Evolutionary conservation across 805 yeast genomes (phyloP).

Genomic region (Cyberlindnera maritima): DNA sequence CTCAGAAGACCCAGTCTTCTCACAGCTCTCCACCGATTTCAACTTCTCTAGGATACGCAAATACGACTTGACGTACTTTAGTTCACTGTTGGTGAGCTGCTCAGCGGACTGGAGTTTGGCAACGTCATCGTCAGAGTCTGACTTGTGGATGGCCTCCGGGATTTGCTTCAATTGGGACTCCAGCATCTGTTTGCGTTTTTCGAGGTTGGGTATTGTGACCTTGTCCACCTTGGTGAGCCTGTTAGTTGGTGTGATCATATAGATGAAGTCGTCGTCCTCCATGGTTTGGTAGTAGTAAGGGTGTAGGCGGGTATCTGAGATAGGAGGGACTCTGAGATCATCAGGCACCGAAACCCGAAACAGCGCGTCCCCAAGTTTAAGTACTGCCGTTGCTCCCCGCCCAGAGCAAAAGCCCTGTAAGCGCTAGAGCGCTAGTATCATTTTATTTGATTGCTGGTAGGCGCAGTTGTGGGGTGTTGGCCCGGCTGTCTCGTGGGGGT

Average conservation of each 20-base stretch:
- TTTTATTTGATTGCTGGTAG: constrained; percentile 1
- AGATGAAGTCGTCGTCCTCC: constrained; percentile 10
- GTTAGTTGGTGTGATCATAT: constrained; percentile 27
- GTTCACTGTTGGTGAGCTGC: constrained; percentile 16
- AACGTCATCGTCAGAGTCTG: not conserved
- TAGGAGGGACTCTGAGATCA: too few relatives aligned
- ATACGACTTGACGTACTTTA: constrained; percentile 22
- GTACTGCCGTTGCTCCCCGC: not conserved
- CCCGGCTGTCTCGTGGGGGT: too few relatives aligned
- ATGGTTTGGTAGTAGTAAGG: not conserved
- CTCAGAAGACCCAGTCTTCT: constrained; percentile 5
- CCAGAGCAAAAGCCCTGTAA: too few relatives aligned
- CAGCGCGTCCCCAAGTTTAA: not conserved
- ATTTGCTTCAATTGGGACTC: constrained; percentile 14
- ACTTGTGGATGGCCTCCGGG: constrained; percentile 8
- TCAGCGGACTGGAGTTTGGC: constrained; percentile 4
- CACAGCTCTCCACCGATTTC: constrained; percentile 16
- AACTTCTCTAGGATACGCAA: constrained; percentile 18
- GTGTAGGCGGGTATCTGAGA: too few relatives aligned
- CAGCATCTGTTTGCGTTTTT: constrained; percentile 13
- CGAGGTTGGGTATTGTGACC: constrained; percentile 24
- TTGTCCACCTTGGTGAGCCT: constrained; percentile 22
- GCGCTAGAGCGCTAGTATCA: too few relatives aligned
- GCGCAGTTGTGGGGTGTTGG: not conserved
- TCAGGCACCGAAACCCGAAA: too few relatives aligned